A percentile compares a stretch with the other conserved stretches of the same genome.
These are phyloP conservation scores for Cladosporium sp. DNA, from an alignment of 2,329 filamentous ascomycete species.

Conservation along the genomic window DNA sequence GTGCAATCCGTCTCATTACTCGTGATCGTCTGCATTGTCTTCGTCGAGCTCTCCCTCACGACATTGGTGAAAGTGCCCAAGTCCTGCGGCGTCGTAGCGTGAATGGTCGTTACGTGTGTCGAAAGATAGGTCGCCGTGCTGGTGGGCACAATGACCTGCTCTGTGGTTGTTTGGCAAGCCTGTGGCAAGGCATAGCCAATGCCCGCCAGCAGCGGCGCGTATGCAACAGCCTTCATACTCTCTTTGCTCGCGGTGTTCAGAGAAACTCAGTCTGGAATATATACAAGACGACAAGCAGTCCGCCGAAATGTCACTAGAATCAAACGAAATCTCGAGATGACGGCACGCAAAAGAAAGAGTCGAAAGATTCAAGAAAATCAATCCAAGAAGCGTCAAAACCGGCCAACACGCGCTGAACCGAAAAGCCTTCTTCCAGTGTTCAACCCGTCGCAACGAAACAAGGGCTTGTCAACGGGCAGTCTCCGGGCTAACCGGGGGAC, in stretches of 20 bases:
- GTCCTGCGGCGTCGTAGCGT: constrained; percentile 20
- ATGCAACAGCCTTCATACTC: constrained; percentile 20
- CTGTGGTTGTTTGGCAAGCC: constrained; percentile 27
- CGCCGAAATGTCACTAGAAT: no score
- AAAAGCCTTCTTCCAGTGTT: no score
- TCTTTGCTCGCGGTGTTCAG: no score
- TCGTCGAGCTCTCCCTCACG: constrained; percentile 24
- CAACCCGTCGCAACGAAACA: background rate
- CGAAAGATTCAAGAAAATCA: background rate
- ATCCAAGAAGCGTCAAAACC: background rate
- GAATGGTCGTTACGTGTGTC: constrained; percentile 23
- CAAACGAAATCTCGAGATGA: no score
- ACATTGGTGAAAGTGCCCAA: constrained; percentile 28
- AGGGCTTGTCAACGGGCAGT: background rate
- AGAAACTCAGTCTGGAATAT: no score
- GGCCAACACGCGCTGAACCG: no score
- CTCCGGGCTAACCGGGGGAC: background rate
- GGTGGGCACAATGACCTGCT: constrained; percentile 26
- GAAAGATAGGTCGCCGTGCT: constrained; percentile 27
- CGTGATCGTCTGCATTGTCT: constrained; percentile 27
- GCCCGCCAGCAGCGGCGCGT: constrained; percentile 22
- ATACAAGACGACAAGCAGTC: no score
- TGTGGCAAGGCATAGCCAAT: constrained; percentile 23
- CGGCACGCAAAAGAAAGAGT: background rate
- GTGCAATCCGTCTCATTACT: constrained; percentile 22